Percentiles rank a stretch among this genome's conserved stretches.
Conservation (phyloP, 2,329 filamentous ascomycete genomes). For the Calonectria montana region DNA sequence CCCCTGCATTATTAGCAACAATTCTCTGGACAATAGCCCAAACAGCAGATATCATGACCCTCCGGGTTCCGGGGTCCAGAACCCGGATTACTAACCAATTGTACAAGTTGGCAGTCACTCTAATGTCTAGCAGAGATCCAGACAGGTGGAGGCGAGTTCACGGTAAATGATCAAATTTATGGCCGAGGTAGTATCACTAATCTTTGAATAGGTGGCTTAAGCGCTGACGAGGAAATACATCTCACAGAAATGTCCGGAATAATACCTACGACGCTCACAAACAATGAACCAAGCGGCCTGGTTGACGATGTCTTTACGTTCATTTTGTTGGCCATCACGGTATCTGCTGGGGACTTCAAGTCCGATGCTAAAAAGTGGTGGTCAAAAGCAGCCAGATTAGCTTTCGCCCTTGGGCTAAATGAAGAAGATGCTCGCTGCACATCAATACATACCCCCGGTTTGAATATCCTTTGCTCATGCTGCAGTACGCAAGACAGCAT, state of each 20-base stretch:
- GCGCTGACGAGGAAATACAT: background rate
- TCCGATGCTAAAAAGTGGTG: constrained; percentile 61
- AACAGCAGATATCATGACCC: constrained; percentile 57
- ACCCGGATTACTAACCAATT: constrained; percentile 52
- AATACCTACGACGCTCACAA: background rate
- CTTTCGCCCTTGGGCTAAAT: constrained; percentile 51
- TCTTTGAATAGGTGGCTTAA: background rate
- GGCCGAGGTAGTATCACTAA: background rate
- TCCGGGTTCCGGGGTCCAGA: constrained; percentile 54
- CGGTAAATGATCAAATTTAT: background rate
- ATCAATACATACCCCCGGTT: background rate
- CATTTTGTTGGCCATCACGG: constrained; percentile 56
- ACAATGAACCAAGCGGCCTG: constrained; percentile 34
- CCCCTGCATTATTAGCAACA: constrained; percentile 57
- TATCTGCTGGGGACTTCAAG: constrained; percentile 61
- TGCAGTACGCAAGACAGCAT: background rate
- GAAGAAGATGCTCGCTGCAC: constrained; percentile 22
- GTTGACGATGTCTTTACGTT: constrained; percentile 59
- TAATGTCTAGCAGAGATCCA: background rate
- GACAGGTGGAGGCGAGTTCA: background rate
- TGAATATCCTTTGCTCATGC: background rate
- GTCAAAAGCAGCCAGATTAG: constrained; percentile 55
- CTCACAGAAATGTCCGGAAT: background rate
- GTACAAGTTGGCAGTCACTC: constrained; percentile 49
- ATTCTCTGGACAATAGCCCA: constrained; percentile 62